phyloP scores from a whole-genome alignment of 78 protist genomes.

The Dictyostelium citrinum region DNA sequence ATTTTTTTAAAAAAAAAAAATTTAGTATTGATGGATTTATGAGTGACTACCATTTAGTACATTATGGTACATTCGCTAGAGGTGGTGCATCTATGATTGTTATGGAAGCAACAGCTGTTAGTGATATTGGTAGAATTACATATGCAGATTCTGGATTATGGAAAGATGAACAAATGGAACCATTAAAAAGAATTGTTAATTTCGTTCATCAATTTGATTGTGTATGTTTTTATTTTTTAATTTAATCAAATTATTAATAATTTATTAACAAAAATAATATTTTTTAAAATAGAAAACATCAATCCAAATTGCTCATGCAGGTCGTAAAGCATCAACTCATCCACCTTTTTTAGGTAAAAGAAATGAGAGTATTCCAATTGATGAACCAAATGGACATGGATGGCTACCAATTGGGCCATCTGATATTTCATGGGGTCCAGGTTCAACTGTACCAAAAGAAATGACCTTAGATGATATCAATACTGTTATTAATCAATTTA shows the following conservation, averaged over 20 bases:
- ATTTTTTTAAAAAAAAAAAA: too few relatives aligned
- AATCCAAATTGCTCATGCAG: conserved; percentile 62
- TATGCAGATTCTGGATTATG: conserved; percentile 45
- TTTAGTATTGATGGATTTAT: conserved; percentile 50
- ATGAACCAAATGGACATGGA: not conserved
- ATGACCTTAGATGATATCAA: conserved; percentile 81
- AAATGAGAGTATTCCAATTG: not conserved
- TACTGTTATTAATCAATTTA: conserved; percentile 24
- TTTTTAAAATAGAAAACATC: not conserved
- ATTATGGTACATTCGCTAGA: conserved; percentile 34
- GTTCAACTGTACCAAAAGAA: conserved; percentile 57
- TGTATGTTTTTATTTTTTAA: not conserved
- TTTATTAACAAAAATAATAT: too few relatives aligned
- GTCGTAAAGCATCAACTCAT: conserved; percentile 45
- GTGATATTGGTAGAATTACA: conserved; percentile 47
- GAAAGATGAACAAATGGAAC: conserved; percentile 70
- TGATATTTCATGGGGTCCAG: not conserved
- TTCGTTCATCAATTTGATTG: conserved; percentile 1
- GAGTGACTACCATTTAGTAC: conserved; percentile 50
- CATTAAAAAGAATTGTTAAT: conserved; percentile 30
- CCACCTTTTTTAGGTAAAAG: conserved; percentile 3
- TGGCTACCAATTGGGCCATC: conserved; percentile 22
- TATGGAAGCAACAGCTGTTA: conserved; percentile 34
- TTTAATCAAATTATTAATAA: not conserved
- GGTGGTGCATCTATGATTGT: conserved; percentile 47